Conservation (phyloP, 495 filamentous ascomycete genomes). For the Talaromyces nanjingensis region DNA sequence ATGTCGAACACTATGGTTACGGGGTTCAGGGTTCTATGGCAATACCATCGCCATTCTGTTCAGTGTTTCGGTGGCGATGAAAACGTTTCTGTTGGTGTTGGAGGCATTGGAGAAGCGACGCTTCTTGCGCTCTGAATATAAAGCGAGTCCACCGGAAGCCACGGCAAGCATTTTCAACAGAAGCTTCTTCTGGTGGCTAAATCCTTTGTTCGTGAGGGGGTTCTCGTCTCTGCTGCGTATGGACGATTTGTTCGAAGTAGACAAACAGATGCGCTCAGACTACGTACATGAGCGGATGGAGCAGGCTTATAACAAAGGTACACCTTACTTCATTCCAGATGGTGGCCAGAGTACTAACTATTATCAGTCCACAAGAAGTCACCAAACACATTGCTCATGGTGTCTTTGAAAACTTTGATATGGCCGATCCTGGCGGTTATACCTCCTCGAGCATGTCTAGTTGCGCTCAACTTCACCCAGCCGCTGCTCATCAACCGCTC, state of each 20-base stretch:
- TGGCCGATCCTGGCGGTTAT: slow-evolving; percentile 40
- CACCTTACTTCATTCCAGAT: background rate
- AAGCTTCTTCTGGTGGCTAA: slow-evolving; percentile 54
- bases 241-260: slow-evolving; percentile 39
- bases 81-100: slow-evolving; percentile 41
- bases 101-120: slow-evolving; percentile 50
- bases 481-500: slow-evolving; percentile 55
- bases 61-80: slow-evolving; percentile 39
- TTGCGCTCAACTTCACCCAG: slow-evolving; percentile 56
- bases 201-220: slow-evolving; percentile 44
- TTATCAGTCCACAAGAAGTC: slow-evolving; percentile 23
- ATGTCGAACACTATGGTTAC: slow-evolving; percentile 52
- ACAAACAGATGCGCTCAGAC: slow-evolving; percentile 38
- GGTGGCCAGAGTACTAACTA: background rate
- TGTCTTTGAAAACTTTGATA: slow-evolving; percentile 39
- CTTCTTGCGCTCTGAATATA: slow-evolving; percentile 37
- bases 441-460: slow-evolving; percentile 45
- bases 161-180: slow-evolving; percentile 46
- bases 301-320: slow-evolving; percentile 23
- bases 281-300: slow-evolving; percentile 29
- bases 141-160: slow-evolving; percentile 50
- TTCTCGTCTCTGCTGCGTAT: slow-evolving; percentile 35
- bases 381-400: slow-evolving; percentile 37
- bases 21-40: slow-evolving; percentile 25
- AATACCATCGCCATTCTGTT: slow-evolving; percentile 37